These are phyloP conservation scores for Inga leiocalycina DNA, from an alignment of 306 rosid genomes.

Conservation along the genomic window DNA sequence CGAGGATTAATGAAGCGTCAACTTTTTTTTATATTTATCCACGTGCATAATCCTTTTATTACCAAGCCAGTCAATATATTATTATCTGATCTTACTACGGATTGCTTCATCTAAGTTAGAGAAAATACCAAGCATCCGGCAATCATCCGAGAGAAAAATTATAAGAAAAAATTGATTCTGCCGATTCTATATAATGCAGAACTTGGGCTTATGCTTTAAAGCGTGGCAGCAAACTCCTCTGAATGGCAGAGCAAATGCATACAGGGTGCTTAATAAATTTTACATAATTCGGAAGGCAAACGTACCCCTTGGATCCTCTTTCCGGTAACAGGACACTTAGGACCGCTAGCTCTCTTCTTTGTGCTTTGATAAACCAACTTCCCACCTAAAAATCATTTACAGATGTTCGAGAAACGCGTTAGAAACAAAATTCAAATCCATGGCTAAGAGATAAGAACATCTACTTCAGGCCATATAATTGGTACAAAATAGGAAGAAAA, in stretches of 20 bases:
- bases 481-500: background rate
- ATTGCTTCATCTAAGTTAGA: background rate
- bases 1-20: too few relatives aligned
- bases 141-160: background rate
- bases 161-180: background rate
- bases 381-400: slow-evolving; percentile 56
- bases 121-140: background rate
- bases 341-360: slow-evolving; percentile 95
- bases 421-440: background rate
- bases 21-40: background rate
- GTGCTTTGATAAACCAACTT: slow-evolving; percentile 81
- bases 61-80: background rate
- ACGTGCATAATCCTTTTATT: background rate
- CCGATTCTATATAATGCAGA: background rate
- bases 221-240: slow-evolving; percentile 10
- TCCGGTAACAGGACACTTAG: slow-evolving; percentile 92
- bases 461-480: background rate
- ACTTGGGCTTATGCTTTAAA: background rate
- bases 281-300: background rate
- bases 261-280: background rate
- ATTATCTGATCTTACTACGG: background rate
- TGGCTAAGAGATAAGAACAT: background rate
- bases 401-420: background rate
- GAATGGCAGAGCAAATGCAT: background rate
- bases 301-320: slow-evolving; percentile 96